Percentiles rank a stretch among this genome's conserved stretches.
Conservation (phyloP, 495 filamentous ascomycete genomes). For the Penicillium argentinense region DNA sequence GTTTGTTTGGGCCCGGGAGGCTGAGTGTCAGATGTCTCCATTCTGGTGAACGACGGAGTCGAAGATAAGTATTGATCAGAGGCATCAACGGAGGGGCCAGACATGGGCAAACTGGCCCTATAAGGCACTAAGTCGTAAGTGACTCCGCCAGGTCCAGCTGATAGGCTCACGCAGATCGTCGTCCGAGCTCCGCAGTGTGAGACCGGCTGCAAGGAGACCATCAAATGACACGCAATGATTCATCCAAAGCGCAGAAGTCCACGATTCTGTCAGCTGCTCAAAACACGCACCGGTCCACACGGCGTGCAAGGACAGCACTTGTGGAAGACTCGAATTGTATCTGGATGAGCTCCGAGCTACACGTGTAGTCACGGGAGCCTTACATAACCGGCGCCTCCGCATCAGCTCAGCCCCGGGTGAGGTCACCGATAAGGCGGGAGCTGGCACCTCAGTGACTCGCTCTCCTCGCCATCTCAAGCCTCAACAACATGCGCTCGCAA, state of each 20-base stretch:
- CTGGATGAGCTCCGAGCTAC: not conserved
- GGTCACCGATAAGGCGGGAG: too few relatives aligned
- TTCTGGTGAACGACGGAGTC: constrained; percentile 56
- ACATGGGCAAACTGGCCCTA: constrained; percentile 27
- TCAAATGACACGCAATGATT: not conserved
- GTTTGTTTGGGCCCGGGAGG: constrained; percentile 53
- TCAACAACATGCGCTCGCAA: constrained; percentile 14
- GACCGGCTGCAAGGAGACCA: not conserved
- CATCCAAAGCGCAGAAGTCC: not conserved
- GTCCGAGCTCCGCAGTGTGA: constrained; percentile 14
- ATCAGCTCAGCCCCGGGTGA: too few relatives aligned
- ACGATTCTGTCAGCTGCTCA: not conserved
- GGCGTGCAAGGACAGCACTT: not conserved
- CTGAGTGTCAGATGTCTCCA: constrained; percentile 45
- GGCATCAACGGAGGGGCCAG: constrained; percentile 28
- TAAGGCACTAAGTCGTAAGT: constrained; percentile 25
- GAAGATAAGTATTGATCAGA: constrained; percentile 33
- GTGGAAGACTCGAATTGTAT: not conserved
- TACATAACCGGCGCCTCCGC: constrained; percentile 19
- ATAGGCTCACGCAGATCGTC: constrained; percentile 33
- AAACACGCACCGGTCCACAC: not conserved
- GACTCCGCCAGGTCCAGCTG: constrained; percentile 31
- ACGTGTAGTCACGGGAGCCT: constrained; percentile 16
- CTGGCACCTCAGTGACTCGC: constrained; percentile 5
- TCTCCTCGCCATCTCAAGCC: too few relatives aligned